phyloP scores from a whole-genome alignment of 805 yeast genomes.

The Schwanniomyces pseudopolymorphus region DNA sequence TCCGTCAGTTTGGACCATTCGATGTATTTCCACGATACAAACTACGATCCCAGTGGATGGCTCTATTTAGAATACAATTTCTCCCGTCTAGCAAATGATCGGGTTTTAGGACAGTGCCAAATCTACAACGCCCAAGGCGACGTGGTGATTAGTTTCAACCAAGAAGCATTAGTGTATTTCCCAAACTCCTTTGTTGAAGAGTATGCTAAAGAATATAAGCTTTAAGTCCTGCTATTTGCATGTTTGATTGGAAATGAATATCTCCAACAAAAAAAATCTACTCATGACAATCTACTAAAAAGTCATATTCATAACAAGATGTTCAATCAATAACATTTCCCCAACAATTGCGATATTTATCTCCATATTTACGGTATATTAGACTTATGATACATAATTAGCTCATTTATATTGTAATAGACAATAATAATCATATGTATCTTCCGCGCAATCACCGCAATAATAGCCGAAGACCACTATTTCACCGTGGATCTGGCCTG shows the following conservation, averaged over 20 bases:
- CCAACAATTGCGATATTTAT: too few species aligned
- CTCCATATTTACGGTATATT: too few species aligned
- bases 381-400: neutral
- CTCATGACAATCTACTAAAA: too few species aligned
- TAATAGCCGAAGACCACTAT: neutral
- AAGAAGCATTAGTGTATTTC: constrained; percentile 34
- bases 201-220: neutral
- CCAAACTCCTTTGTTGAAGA: constrained; percentile 3
- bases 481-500: neutral
- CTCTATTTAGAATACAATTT: constrained; percentile 23
- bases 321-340: too few species aligned
- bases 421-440: neutral
- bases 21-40: constrained; percentile 34
- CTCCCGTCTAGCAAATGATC: constrained; percentile 28
- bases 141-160: constrained; percentile 30
- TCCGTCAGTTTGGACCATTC: constrained; percentile 34
- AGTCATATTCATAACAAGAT: too few species aligned
- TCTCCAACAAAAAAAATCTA: too few species aligned
- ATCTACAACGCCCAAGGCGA: constrained; percentile 28
- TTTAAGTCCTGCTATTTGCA: neutral
- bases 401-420: neutral
- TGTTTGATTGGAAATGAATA: neutral
- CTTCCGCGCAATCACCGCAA: neutral
- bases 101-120: constrained; percentile 27
- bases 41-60: constrained; percentile 36